Evolutionary conservation across 331 rosid genomes (phyloP), one percentile per base, ranked within the genome.

Genomic region (Spiraea crenata): DNA sequence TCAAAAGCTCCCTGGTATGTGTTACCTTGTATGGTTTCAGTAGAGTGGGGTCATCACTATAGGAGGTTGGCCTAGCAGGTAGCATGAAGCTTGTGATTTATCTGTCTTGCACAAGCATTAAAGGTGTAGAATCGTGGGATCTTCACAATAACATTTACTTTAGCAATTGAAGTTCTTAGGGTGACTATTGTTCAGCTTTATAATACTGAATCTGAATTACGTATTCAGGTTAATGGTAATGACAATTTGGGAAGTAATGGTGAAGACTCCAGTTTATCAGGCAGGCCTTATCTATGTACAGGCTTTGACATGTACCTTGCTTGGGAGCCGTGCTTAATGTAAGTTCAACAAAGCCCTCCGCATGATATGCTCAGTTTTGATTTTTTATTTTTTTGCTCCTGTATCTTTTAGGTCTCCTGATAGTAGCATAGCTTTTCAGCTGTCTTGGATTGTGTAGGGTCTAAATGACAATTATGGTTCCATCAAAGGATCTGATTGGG

Each of bases 251-350:
- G 84, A 69, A 17, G 69, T 79, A 70, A 60, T 48, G 9, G 35
- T 70, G 82, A 74, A 63, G 75, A 62, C 63, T 76, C 67, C n/a
- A 41, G 46, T 64, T 62, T 37, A 69, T 60, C 80, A 17, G 77
- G 37, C n/a, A 81, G 92, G 54, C 99, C 99, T n/a, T 89, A 89
- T 77, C 81, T 91, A 20, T 93, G 99, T 77, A 93, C 99, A 56
- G 97, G 96, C 65, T 91, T 87, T 73, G 96, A 93, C 89, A 93
- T 91, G 79, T 91, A 82, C 80, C 92, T 93, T 77, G 95, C 76
- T 71, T 93, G 97, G 97, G 99, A 91, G 83, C 97, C 99, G 51
- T 93, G 99, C 75, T 17, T 87, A 35, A 89, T 93, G 99, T 93
- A 89, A 89, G 96, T 78, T 69, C 55, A 7, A 25, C 31, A 25